Conservation (phyloP, 306 rosid species). For the Mimosa pudica region DNA sequence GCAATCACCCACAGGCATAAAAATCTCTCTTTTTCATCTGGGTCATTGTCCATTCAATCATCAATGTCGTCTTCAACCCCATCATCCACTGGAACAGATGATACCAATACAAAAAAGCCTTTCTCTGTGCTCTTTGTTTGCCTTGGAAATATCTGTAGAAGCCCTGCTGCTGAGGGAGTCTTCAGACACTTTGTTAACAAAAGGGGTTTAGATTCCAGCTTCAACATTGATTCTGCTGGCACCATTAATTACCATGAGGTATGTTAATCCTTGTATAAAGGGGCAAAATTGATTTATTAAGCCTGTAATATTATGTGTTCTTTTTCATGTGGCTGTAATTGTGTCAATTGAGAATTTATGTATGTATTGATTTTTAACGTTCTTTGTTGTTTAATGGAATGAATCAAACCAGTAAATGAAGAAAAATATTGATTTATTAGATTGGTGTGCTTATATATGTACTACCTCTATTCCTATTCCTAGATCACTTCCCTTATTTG, state of each 20-base stretch:
- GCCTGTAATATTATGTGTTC: neutral
- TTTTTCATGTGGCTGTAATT: neutral
- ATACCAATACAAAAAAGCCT: constrained; percentile 40
- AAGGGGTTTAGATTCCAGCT: constrained; percentile 60
- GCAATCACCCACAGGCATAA: constrained; percentile 32
- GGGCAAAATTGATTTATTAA: neutral
- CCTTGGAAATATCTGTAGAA: constrained; percentile 87
- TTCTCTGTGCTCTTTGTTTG: constrained; percentile 82
- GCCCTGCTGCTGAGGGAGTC: constrained; percentile 97
- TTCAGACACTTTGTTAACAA: constrained; percentile 73
- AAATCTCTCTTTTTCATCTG: constrained; percentile 32
- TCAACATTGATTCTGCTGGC: constrained; percentile 82
- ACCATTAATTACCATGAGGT: constrained; percentile 88
- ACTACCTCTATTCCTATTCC: no score
- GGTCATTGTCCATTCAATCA: constrained; percentile 43
- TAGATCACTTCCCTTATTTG: no score
- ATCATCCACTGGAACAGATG: constrained; percentile 38
- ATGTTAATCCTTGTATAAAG: constrained; percentile 13
- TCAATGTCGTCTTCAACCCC: constrained; percentile 64
- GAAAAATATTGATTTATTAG: neutral
- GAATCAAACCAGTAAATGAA: constrained; percentile 79
- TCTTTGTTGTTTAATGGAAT: constrained; percentile 55
- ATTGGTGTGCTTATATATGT: neutral
- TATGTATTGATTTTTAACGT: neutral
- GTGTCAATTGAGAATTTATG: neutral